Percentiles rank a stretch among this genome's conserved stretches.
These are phyloP conservation scores for Fagopyrum homotropicum DNA, from an alignment of 148 eudicot species.

Conservation along the genomic window DNA sequence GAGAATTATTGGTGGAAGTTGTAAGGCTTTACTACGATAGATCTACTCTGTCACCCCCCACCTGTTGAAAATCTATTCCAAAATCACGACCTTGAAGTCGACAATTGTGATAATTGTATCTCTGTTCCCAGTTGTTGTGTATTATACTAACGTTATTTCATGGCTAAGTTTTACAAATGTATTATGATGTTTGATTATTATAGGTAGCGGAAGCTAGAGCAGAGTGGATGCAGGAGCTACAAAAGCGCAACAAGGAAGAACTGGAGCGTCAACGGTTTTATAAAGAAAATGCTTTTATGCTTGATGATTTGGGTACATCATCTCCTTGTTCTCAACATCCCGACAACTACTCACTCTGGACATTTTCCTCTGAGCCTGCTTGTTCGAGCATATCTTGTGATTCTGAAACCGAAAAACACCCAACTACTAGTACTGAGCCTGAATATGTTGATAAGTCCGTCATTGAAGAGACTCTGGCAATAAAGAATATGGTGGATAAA, in stretches of 20 bases:
- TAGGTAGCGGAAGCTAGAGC: conserved; percentile 66
- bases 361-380: conserved; percentile 35
- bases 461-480: conserved; percentile 41
- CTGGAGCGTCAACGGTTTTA: conserved; percentile 28
- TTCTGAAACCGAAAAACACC: conserved; percentile 43
- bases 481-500: conserved; percentile 21
- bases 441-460: conserved; percentile 45
- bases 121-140: background rate
- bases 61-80: background rate
- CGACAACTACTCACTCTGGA: conserved; percentile 25
- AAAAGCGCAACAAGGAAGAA: conserved; percentile 55
- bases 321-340: conserved; percentile 28
- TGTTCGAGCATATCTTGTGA: conserved; percentile 30
- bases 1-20: background rate
- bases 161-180: background rate
- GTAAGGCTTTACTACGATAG: background rate
- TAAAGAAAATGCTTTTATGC: conserved; percentile 34
- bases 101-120: background rate
- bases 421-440: conserved; percentile 27
- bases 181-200: background rate
- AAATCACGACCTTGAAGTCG: background rate
- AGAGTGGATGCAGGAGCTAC: conserved; percentile 85
- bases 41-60: background rate
- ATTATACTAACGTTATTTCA: background rate
- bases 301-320: conserved; percentile 28